A percentile compares a stretch with the other conserved stretches of the same genome.
Conservation (phyloP, 2,329 filamentous ascomycete species). For the Xylaria sp. region DNA sequence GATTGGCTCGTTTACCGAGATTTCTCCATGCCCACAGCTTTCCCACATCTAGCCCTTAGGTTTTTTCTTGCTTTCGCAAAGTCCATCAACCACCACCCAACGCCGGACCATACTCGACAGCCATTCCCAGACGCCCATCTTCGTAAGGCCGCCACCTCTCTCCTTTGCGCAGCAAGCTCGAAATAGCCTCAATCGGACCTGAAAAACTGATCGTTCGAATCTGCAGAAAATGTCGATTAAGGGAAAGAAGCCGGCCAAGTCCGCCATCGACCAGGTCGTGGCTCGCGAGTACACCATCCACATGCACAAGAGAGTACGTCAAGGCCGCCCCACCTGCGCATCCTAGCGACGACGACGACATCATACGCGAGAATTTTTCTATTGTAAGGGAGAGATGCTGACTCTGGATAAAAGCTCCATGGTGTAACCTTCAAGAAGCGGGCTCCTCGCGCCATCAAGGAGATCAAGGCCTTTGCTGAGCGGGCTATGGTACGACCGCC, state of each 20-base stretch:
- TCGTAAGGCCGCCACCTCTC: slow-evolving; percentile 23
- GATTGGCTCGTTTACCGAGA: slow-evolving; percentile 31
- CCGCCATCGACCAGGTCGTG: slow-evolving; percentile 98
- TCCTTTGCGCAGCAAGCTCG: slow-evolving; percentile 2
- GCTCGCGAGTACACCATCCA: slow-evolving; percentile 99
- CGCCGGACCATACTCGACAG: slow-evolving; percentile 27
- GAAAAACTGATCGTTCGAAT: slow-evolving; percentile 13
- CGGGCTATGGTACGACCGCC: slow-evolving; percentile 82
- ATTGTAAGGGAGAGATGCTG: slow-evolving; percentile 27
- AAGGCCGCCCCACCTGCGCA: slow-evolving; percentile 10
- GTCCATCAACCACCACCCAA: slow-evolving; percentile 26
- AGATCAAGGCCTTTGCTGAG: slow-evolving; percentile 92
- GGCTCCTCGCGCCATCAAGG: slow-evolving; percentile 97
- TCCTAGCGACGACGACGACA: not conserved
- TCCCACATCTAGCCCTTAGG: slow-evolving; percentile 25
- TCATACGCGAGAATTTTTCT: not conserved
- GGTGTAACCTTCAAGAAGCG: slow-evolving; percentile 99
- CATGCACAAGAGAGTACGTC: slow-evolving; percentile 97
- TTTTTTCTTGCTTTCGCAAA: slow-evolving; percentile 29
- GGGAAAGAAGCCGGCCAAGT: slow-evolving; percentile 67
- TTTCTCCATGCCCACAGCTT: slow-evolving; percentile 27
- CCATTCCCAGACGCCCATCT: slow-evolving; percentile 24
- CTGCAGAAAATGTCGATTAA: slow-evolving; percentile 55
- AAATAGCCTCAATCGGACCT: slow-evolving; percentile 7
- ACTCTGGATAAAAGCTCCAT: slow-evolving; percentile 64